phyloP scores from a whole-genome alignment of 345 rosid genomes.

The Dovyalis caffra region DNA sequence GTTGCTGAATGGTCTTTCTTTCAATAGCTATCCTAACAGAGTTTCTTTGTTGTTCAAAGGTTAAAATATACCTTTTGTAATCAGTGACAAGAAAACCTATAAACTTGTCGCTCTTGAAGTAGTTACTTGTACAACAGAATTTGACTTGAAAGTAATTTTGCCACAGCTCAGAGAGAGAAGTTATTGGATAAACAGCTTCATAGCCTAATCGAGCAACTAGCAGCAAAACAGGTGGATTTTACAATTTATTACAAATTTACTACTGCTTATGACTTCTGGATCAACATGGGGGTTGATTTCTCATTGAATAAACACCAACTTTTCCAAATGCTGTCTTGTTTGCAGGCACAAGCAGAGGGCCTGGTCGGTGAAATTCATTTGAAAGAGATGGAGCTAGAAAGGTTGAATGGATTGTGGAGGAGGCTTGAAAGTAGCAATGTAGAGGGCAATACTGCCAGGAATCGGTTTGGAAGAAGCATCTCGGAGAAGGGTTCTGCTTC shows the following conservation, averaged over 20 bases:
- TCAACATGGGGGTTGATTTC: background rate
- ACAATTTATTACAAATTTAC: background rate
- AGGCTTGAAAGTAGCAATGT: slow-evolving; percentile 47
- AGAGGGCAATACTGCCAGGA: slow-evolving; percentile 64
- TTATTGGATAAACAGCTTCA: slow-evolving; percentile 88
- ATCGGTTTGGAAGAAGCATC: slow-evolving; percentile 63
- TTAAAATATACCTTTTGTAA: background rate
- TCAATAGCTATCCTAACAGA: background rate
- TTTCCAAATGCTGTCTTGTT: slow-evolving; percentile 10
- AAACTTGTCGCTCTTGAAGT: background rate
- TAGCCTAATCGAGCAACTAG: slow-evolving; percentile 85
- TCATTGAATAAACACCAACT: background rate
- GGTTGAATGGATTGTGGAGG: slow-evolving; percentile 62
- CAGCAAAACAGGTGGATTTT: slow-evolving; percentile 70
- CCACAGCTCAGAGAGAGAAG: slow-evolving; percentile 87
- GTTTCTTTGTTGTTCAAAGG: background rate
- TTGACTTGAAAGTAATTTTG: slow-evolving; percentile 13
- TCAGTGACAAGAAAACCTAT: background rate
- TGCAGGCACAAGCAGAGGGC: slow-evolving; percentile 85
- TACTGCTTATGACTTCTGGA: background rate
- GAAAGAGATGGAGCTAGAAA: slow-evolving; percentile 75
- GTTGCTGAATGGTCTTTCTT: background rate
- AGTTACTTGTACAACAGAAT: background rate
- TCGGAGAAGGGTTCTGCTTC: slow-evolving; percentile 55
- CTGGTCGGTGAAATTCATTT: slow-evolving; percentile 67